phyloP scores from a whole-genome alignment of 2,329 filamentous ascomycete genomes.

The Fusarium hostae region DNA sequence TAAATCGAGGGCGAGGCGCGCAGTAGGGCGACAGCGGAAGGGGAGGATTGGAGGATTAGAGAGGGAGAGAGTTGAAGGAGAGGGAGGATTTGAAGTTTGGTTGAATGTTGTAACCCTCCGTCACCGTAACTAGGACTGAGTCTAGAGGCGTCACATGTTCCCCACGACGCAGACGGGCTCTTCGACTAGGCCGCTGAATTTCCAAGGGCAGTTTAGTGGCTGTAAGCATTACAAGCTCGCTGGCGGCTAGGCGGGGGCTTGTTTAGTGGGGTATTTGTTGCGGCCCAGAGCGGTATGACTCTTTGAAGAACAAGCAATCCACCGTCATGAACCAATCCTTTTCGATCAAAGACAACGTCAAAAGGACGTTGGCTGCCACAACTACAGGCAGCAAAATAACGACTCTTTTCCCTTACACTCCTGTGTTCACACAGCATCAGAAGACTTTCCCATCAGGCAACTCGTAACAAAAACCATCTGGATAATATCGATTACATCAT shows the following conservation, averaged over 20 bases:
- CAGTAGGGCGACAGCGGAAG: not conserved
- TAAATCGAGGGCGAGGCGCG: not conserved
- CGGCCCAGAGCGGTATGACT: conserved; percentile 38
- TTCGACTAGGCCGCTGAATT: conserved; percentile 26
- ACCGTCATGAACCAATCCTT: conserved; percentile 33
- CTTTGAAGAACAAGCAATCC: conserved; percentile 23
- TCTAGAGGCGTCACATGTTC: conserved; percentile 44
- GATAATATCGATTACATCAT: conserved; percentile 41
- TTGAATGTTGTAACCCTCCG: conserved; percentile 26
- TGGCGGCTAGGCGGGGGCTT: conserved; percentile 35
- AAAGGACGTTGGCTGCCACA: conserved; percentile 20
- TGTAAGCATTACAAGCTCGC: conserved; percentile 8
- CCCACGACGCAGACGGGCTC: conserved; percentile 38
- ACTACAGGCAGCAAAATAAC: conserved; percentile 29
- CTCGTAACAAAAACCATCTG: not conserved
- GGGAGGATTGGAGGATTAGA: conserved; percentile 2
- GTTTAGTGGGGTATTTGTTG: conserved; percentile 23
- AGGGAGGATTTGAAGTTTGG: conserved; percentile 10
- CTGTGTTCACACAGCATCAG: not conserved
- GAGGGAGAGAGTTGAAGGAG: conserved; percentile 17
- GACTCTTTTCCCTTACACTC: not conserved
- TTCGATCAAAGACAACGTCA: conserved; percentile 23
- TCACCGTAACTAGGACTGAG: conserved; percentile 32
- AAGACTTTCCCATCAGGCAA: not conserved
- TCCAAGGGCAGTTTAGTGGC: conserved; percentile 33